Conservation (phyloP, 345 rosid species). For the Arabis alpina region DNA sequence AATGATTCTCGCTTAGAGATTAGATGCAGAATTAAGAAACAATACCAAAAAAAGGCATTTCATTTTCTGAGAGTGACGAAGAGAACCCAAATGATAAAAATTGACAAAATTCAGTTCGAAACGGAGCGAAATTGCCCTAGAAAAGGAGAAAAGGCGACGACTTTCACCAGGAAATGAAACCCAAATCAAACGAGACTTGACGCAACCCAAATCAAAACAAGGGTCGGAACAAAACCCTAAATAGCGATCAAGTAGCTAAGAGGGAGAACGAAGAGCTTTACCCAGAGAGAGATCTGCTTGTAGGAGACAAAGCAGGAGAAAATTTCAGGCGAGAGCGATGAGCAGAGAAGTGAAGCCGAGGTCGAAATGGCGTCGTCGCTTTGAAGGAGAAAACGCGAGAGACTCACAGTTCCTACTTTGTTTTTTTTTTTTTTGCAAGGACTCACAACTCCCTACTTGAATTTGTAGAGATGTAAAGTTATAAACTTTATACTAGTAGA, state of each 20-base stretch:
- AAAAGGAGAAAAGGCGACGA: not conserved
- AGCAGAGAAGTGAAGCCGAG: slow-evolving; percentile 14
- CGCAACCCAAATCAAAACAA: not conserved
- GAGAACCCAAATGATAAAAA: not conserved
- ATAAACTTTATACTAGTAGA: no score
- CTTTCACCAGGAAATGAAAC: slow-evolving; percentile 9
- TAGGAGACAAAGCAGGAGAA: not conserved
- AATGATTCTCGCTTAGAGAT: no score
- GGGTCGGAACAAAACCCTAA: slow-evolving; percentile 18
- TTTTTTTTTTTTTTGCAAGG: not conserved
- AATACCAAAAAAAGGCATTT: not conserved
- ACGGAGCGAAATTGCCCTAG: not conserved
- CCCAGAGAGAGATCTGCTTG: slow-evolving; percentile 25
- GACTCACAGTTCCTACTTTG: slow-evolving; percentile 1
- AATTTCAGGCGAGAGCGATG: not conserved
- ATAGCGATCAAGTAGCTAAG: slow-evolving; percentile 10
- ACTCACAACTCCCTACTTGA: not conserved
- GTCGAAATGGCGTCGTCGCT: slow-evolving; percentile 27
- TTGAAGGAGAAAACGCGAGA: not conserved
- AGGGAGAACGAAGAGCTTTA: not conserved
- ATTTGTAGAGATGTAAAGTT: not conserved
- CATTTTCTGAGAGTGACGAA: not conserved
- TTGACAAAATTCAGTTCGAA: slow-evolving; percentile 1
- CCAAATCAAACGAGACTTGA: not conserved
- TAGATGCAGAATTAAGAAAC: no score